Evolutionary conservation across 805 yeast genomes (phyloP).

Genomic region (Diddensiella santjacobensis): DNA sequence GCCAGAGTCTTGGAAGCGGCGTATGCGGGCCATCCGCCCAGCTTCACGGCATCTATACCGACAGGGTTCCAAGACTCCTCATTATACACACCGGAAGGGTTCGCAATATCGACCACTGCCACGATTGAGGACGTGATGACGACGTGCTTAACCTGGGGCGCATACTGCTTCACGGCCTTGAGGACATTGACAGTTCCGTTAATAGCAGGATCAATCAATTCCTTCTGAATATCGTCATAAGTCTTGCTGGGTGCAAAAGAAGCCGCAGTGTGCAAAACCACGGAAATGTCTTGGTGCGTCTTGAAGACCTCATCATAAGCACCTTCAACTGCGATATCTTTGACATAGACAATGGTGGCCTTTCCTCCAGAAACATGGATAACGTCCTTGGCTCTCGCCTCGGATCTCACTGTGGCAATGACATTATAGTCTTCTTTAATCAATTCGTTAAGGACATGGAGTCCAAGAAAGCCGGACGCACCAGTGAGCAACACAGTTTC

Average conservation of each 20-base stretch:
- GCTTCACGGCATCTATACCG: constrained; percentile 19
- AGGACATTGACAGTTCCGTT: constrained; percentile 43
- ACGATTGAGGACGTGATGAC: constrained; percentile 46
- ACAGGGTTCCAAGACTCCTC: constrained; percentile 40
- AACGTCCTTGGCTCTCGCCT: constrained; percentile 42
- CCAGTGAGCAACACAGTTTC: constrained; percentile 41
- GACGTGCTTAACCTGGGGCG: constrained; percentile 39
- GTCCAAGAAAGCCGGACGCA: constrained; percentile 46
- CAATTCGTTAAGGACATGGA: constrained; percentile 38
- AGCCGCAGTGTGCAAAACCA: constrained; percentile 41
- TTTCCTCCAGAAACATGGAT: constrained; percentile 26
- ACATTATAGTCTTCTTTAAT: constrained; percentile 40
- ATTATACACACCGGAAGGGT: constrained; percentile 21
- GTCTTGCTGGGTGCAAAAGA: constrained; percentile 33
- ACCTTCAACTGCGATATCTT: constrained; percentile 37
- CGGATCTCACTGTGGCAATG: constrained; percentile 49
- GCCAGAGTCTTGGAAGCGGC: constrained; percentile 51
- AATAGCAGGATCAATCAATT: constrained; percentile 43
- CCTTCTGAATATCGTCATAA: constrained; percentile 36
- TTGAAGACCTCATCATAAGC: constrained; percentile 45
- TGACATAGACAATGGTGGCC: constrained; percentile 26
- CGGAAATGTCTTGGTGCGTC: constrained; percentile 28
- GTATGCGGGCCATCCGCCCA: constrained; percentile 16
- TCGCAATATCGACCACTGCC: constrained; percentile 24
- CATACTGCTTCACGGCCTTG: constrained; percentile 36